A percentile compares a stretch with the other conserved stretches of the same genome.
These are phyloP conservation scores for Hygrophorus pudorinus DNA, from an alignment of 768 basidiomycete genomes.

Conservation along the genomic window DNA sequence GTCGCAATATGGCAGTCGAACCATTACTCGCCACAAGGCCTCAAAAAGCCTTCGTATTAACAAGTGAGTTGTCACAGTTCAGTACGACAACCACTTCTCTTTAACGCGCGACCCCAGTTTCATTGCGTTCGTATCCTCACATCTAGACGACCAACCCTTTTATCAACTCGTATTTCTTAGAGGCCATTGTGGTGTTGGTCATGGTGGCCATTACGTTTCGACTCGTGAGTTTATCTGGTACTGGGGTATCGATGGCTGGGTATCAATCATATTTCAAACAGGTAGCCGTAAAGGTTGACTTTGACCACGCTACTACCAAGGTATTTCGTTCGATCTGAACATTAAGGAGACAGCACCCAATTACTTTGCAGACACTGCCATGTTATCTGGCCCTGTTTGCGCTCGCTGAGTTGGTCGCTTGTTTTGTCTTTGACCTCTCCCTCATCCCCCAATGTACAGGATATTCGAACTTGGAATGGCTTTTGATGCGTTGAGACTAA, in stretches of 20 bases:
- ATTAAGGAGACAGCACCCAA: neutral
- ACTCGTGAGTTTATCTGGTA: slow-evolving; percentile 30
- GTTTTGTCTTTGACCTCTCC: slow-evolving; percentile 2
- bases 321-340: slow-evolving; percentile 18
- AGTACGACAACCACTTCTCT: neutral
- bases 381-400: slow-evolving; percentile 73
- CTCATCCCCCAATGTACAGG: slow-evolving; percentile 25
- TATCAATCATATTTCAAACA: slow-evolving; percentile 16
- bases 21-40: slow-evolving; percentile 63
- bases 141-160: neutral
- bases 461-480: slow-evolving; percentile 75
- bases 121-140: slow-evolving; percentile 44
- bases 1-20: slow-evolving; percentile 52
- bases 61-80: slow-evolving; percentile 37
- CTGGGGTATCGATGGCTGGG: slow-evolving; percentile 3
- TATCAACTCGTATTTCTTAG: slow-evolving; percentile 25
- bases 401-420: slow-evolving; percentile 56
- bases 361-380: slow-evolving; percentile 4
- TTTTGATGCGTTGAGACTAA: slow-evolving; percentile 68
- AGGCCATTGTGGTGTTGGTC: slow-evolving; percentile 63
- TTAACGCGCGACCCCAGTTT: slow-evolving; percentile 26
- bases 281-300: slow-evolving; percentile 42
- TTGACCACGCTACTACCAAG: slow-evolving; percentile 40
- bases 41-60: slow-evolving; percentile 61
- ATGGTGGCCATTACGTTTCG: slow-evolving; percentile 69